A percentile compares a stretch with the other conserved stretches of the same genome.
Conservation (phyloP, 495 filamentous ascomycete genomes). For the Platismatia glauca region DNA sequence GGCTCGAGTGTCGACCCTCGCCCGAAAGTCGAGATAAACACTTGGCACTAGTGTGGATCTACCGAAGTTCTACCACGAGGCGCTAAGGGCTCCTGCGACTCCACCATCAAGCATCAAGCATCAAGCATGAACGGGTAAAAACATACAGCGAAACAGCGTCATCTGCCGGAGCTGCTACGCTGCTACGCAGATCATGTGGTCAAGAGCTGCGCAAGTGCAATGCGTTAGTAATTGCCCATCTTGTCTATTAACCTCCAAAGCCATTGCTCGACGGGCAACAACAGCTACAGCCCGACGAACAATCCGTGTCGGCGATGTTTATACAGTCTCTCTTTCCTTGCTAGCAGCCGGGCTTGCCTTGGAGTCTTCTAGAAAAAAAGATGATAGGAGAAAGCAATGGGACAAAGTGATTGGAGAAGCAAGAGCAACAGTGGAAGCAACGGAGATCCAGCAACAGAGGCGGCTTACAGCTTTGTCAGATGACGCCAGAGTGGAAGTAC, state of each 20-base stretch:
- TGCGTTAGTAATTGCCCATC: constrained; percentile 48
- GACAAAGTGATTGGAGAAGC: constrained; percentile 46
- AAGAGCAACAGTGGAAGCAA: constrained; percentile 31
- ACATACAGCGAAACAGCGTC: neutral
- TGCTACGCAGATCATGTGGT: constrained; percentile 52
- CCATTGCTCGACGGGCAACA: constrained; percentile 37
- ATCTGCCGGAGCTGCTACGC: too few relatives aligned
- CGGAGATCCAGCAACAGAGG: constrained; percentile 22
- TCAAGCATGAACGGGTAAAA: neutral
- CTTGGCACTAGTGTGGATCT: too few relatives aligned
- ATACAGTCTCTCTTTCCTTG: constrained; percentile 53
- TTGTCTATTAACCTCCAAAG: constrained; percentile 39
- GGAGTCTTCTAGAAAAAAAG: constrained; percentile 46
- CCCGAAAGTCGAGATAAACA: too few relatives aligned
- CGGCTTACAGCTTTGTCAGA: constrained; percentile 14
- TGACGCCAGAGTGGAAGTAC: neutral
- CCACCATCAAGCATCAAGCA: too few relatives aligned
- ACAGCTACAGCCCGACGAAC: constrained; percentile 35
- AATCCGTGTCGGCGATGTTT: constrained; percentile 42
- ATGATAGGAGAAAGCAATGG: constrained; percentile 43
- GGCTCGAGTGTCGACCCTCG: too few relatives aligned
- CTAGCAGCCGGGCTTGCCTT: constrained; percentile 52
- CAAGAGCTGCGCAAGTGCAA: constrained; percentile 45
- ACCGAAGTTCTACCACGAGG: too few relatives aligned
- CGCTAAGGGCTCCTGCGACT: too few relatives aligned